Conservation (phyloP, 768 basidiomycete genomes). For the Auricularia sp. region DNA sequence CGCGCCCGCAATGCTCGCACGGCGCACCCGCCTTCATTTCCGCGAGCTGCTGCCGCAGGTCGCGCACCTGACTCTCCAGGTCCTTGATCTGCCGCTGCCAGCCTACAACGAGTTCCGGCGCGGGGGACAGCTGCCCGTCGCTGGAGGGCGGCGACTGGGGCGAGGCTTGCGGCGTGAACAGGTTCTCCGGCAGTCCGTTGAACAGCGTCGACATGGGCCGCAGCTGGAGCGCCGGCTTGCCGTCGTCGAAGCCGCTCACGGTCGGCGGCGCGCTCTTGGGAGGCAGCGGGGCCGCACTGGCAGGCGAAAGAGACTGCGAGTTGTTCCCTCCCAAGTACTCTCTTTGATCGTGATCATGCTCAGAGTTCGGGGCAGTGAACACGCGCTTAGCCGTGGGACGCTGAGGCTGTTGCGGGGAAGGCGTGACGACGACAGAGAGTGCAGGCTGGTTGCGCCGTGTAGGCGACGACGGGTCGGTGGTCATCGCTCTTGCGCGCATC, state of each 20-base stretch:
- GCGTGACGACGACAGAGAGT: slow-evolving; percentile 2
- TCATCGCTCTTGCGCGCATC: not conserved
- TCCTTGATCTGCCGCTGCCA: slow-evolving; percentile 73
- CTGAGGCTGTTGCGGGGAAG: not conserved
- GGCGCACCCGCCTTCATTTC: slow-evolving; percentile 39
- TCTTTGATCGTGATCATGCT: not conserved
- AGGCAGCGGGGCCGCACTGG: not conserved
- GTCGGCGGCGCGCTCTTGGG: slow-evolving; percentile 61
- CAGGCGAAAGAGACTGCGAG: not conserved
- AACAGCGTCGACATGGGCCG: slow-evolving; percentile 72
- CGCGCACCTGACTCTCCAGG: slow-evolving; percentile 61
- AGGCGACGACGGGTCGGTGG: not conserved
- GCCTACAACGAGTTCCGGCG: slow-evolving; percentile 36
- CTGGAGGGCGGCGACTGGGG: slow-evolving; percentile 31
- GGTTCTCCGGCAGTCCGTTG: slow-evolving; percentile 48
- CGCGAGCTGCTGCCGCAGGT: slow-evolving; percentile 61
- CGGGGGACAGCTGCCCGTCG: slow-evolving; percentile 34
- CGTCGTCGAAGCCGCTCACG: slow-evolving; percentile 44
- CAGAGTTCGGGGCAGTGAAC: not conserved
- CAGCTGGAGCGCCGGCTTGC: slow-evolving; percentile 39
- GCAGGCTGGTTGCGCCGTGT: not conserved
- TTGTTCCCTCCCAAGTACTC: not conserved
- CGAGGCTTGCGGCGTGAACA: slow-evolving; percentile 22
- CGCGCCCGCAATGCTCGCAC: slow-evolving; percentile 57
- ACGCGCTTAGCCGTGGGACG: not conserved